These are phyloP conservation scores for Tetrahymena thermophila DNA, from an alignment of 73 alveolate genomes.

Conservation along the genomic window DNA sequence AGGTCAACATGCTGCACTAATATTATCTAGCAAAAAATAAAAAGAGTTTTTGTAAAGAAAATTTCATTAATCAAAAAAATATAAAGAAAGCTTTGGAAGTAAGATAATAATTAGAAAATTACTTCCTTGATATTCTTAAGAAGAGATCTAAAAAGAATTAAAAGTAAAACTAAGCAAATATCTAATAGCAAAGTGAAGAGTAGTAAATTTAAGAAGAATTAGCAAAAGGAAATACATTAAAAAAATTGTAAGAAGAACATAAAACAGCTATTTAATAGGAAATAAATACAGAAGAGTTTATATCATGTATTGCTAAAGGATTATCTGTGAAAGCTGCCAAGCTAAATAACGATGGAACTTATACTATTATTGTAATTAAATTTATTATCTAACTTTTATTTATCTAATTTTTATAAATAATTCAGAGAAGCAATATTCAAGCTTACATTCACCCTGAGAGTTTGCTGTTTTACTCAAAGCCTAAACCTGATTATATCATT, in stretches of 20 bases:
- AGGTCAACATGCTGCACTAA: slow-evolving; percentile 61
- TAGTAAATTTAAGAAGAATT: not conserved
- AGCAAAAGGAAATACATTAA: not conserved
- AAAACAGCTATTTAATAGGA: not conserved
- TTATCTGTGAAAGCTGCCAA: not conserved
- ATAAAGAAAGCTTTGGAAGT: slow-evolving; percentile 73
- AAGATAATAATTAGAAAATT: slow-evolving; percentile 57
- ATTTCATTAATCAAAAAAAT: slow-evolving; percentile 77
- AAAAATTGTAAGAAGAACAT: not conserved
- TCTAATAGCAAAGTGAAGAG: not conserved
- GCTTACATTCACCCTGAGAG: slow-evolving; percentile 46
- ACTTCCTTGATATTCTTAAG: slow-evolving; percentile 10
- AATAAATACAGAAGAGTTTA: not conserved
- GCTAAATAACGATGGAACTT: not conserved
- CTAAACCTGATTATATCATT: slow-evolving; percentile 23
- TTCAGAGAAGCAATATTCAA: slow-evolving; percentile 7
- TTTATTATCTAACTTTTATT: not conserved
- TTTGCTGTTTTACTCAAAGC: slow-evolving; percentile 12
- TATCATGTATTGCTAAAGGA: not conserved
- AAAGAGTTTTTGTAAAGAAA: slow-evolving; percentile 78
- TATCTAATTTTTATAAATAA: not conserved
- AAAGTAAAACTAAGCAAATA: not conserved
- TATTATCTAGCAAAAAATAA: slow-evolving; percentile 58
- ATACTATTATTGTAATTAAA: not conserved
- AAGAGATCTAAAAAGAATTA: slow-evolving; percentile 3